These are phyloP conservation scores for Pleurotus giganteus DNA, from an alignment of 768 basidiomycete genomes.

Conservation along the genomic window DNA sequence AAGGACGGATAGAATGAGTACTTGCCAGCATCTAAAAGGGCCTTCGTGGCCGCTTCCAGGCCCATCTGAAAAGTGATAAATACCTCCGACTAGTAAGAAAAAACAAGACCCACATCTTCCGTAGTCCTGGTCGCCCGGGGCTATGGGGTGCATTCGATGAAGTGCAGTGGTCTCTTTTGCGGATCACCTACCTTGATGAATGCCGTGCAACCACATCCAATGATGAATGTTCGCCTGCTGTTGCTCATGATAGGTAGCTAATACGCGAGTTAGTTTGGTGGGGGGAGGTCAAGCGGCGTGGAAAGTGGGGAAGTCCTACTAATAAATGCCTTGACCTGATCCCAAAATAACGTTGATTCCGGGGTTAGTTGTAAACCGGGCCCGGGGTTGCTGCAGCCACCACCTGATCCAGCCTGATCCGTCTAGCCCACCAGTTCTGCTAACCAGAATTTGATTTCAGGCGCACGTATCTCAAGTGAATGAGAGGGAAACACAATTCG, in stretches of 20 bases:
- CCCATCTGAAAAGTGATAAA: slow-evolving; percentile 57
- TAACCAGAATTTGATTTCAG: no score
- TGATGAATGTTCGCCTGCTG: slow-evolving; percentile 55
- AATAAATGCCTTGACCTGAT: neutral
- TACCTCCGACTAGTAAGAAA: neutral
- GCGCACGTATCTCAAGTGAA: no score
- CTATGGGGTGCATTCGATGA: slow-evolving; percentile 32
- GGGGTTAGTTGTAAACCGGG: neutral
- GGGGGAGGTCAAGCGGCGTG: neutral
- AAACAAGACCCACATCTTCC: slow-evolving; percentile 55
- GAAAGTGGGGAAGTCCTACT: neutral
- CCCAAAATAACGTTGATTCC: neutral
- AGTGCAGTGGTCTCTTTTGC: neutral
- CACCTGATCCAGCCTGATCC: neutral
- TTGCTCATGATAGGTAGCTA: slow-evolving; percentile 12
- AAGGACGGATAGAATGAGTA: slow-evolving; percentile 2
- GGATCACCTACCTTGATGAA: slow-evolving; percentile 65
- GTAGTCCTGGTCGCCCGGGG: slow-evolving; percentile 65
- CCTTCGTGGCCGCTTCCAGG: slow-evolving; percentile 83
- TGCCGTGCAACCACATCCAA: slow-evolving; percentile 74
- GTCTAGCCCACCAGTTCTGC: no score
- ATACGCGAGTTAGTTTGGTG: neutral
- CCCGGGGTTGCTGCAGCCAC: neutral
- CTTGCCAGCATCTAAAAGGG: slow-evolving; percentile 78
- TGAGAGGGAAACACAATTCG: neutral